Percentiles rank a stretch among this genome's conserved stretches.
Conservation (phyloP, 352 stramenopile genomes). For the Phytophthora citricola region DNA sequence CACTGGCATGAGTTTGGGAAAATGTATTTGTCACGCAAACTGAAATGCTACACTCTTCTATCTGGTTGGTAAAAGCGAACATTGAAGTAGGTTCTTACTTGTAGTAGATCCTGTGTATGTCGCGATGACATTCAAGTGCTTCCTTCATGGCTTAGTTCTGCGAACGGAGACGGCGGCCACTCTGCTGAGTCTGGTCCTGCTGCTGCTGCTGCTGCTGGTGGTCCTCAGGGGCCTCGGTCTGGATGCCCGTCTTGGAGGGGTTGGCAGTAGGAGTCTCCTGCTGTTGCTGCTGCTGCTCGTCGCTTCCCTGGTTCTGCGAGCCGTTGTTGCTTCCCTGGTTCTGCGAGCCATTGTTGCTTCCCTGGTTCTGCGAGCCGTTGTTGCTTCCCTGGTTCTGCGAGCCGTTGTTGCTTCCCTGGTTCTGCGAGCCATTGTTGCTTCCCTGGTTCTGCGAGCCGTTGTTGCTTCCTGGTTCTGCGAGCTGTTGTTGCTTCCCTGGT, state of each 20-base stretch:
- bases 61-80: constrained; percentile 13
- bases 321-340: constrained; percentile 8
- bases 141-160: constrained; percentile 29
- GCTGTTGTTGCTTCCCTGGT: neutral
- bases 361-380: constrained; percentile 11
- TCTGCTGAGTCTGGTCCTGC: constrained; percentile 30
- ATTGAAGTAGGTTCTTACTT: constrained; percentile 1
- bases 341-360: neutral
- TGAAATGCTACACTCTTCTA: constrained; percentile 19
- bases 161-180: constrained; percentile 29
- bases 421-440: neutral
- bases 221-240: neutral
- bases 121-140: constrained; percentile 12
- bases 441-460: constrained; percentile 10
- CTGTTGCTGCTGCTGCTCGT: neutral
- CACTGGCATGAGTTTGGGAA: too few species aligned
- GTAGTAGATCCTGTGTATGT: constrained; percentile 15
- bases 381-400: constrained; percentile 12
- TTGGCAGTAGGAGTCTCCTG: constrained; percentile 4
- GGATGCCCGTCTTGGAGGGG: constrained; percentile 11
- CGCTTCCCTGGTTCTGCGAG: constrained; percentile 5
- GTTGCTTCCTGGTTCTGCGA: constrained; percentile 13
- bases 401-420: constrained; percentile 2
- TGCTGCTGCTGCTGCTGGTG: constrained; percentile 11
- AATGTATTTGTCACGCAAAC: constrained; percentile 13